Evolutionary conservation across 371 early-diverging fungal species (phyloP).

Genomic region (Apophysomyces variabilis): DNA sequence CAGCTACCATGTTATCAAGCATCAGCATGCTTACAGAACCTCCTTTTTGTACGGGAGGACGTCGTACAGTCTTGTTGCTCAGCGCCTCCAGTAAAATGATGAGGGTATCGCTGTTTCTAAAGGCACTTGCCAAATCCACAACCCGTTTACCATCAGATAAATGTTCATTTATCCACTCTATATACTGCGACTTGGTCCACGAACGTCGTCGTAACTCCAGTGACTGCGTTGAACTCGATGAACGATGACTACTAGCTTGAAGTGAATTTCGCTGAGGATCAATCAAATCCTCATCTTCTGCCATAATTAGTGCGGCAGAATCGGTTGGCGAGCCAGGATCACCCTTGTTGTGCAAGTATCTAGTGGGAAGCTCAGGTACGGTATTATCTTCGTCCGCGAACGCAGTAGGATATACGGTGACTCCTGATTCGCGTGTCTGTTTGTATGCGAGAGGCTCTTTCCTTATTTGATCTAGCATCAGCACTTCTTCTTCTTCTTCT

Average conservation of each 20-base stretch:
- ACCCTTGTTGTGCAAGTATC: not conserved
- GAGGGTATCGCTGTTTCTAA: slow-evolving; percentile 58
- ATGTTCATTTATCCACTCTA: slow-evolving; percentile 63
- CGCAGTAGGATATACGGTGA: slow-evolving; percentile 11
- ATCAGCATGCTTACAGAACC: slow-evolving; percentile 44
- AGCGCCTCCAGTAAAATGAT: slow-evolving; percentile 56
- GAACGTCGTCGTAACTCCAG: slow-evolving; percentile 10
- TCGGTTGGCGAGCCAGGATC: slow-evolving; percentile 2
- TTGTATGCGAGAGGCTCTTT: not conserved
- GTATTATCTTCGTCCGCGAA: not conserved
- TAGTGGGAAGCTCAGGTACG: not conserved
- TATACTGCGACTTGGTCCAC: slow-evolving; percentile 53
- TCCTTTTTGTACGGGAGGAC: slow-evolving; percentile 27
- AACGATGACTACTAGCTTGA: slow-evolving; percentile 8
- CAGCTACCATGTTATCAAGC: slow-evolving; percentile 59
- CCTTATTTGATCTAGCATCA: not conserved
- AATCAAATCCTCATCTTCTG: slow-evolving; percentile 33
- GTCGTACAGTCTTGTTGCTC: slow-evolving; percentile 53
- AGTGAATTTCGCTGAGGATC: slow-evolving; percentile 26
- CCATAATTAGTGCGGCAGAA: not conserved
- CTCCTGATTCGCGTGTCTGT: slow-evolving; percentile 19
- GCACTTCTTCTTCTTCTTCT: slow-evolving; percentile 20
- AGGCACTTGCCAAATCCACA: slow-evolving; percentile 47
- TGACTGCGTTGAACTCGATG: slow-evolving; percentile 1
- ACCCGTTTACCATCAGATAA: slow-evolving; percentile 43